Evolutionary conservation across 2,329 filamentous ascomycete genomes (phyloP), one percentile per base, ranked within the genome.

Genomic region (Aspergillus sp.): DNA sequence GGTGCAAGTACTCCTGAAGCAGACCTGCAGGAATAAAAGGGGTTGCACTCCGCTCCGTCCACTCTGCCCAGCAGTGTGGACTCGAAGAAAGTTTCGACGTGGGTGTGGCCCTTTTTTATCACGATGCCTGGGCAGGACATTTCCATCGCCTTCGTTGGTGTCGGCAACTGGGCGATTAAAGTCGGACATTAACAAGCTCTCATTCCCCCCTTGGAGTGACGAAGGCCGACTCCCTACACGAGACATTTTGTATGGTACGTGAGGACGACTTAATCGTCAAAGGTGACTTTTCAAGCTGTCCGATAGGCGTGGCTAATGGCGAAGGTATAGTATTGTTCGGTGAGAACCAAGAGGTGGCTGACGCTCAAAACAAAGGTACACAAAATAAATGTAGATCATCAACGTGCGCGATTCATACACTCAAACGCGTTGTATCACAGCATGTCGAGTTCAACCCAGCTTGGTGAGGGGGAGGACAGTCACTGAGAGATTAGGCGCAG

Each of bases 21-120:
- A 82, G 55, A 91, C 87, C 62, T 75, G 78, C 33, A 90, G 64
- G 68, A 91, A 90, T 54, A 85, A 80, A 44, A 82, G 53, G 0
- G 87, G 87, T 64, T 91, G 81, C 60, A 92, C 71, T 46, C 89
- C 88, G 5, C 70, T 76, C 39, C 89, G 82, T 39, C 88, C 88
- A 70, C 87, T 90, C 74, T 91, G 88, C 60, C 88, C 89, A 17
- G 73, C 72, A 27, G 69, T 67, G 27, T 74, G 61, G 27, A 76
- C 64, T 5, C 73, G 73, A 56, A 77, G 70, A n/a, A 75, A 55
- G 12, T 55, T 55, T 56, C 57, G 58, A 58, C 62, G 55, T 50
- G 60, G 56, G 33, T 59, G 43, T 52, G 47, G 44, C 21, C 44
- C 23, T 55, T 66, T 64, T 41, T 66, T 63, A 31, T 57, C 59